A percentile compares a stretch with the other conserved stretches of the same genome.
Evolutionary conservation across 768 basidiomycete genomes (phyloP).

Genomic region (Hypsizygus marmoreus): DNA sequence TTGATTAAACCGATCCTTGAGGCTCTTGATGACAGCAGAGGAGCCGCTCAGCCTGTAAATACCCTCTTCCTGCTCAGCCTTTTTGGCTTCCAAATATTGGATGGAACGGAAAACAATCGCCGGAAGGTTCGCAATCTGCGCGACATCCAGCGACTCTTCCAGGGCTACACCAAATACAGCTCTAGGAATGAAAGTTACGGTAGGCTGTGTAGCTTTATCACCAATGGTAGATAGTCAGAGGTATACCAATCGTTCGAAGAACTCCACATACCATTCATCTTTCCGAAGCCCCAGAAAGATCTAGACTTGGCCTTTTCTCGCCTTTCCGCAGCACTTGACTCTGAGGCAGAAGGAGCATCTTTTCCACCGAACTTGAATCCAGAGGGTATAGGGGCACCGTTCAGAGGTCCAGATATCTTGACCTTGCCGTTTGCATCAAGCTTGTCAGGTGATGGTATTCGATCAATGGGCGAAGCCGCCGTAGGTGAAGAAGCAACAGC

Average conservation of each 20-base stretch:
- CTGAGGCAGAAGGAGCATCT: slow-evolving; percentile 48
- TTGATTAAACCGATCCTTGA: slow-evolving; percentile 91
- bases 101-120: slow-evolving; percentile 95
- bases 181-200: slow-evolving; percentile 48
- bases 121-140: slow-evolving; percentile 87
- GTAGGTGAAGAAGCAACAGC: slow-evolving; percentile 51
- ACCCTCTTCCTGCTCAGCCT: slow-evolving; percentile 96
- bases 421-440: slow-evolving; percentile 61
- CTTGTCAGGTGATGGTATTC: slow-evolving; percentile 54
- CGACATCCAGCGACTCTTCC: slow-evolving; percentile 85
- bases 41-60: slow-evolving; percentile 96
- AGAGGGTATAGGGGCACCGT: slow-evolving; percentile 80
- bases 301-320: slow-evolving; percentile 92
- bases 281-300: slow-evolving; percentile 91
- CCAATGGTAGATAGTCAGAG: slow-evolving; percentile 24
- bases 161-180: slow-evolving; percentile 89
- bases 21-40: slow-evolving; percentile 89
- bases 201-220: slow-evolving; percentile 36
- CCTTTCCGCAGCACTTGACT: slow-evolving; percentile 56
- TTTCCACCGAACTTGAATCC: slow-evolving; percentile 91
- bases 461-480: slow-evolving; percentile 45
- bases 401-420: slow-evolving; percentile 89
- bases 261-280: slow-evolving; percentile 48
- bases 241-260: slow-evolving; percentile 9
- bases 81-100: slow-evolving; percentile 90